Evolutionary conservation across 108 stramenopile species (phyloP), one percentile per base, ranked within the genome.

Genomic region (Mayamaea pseudoterrestris): DNA sequence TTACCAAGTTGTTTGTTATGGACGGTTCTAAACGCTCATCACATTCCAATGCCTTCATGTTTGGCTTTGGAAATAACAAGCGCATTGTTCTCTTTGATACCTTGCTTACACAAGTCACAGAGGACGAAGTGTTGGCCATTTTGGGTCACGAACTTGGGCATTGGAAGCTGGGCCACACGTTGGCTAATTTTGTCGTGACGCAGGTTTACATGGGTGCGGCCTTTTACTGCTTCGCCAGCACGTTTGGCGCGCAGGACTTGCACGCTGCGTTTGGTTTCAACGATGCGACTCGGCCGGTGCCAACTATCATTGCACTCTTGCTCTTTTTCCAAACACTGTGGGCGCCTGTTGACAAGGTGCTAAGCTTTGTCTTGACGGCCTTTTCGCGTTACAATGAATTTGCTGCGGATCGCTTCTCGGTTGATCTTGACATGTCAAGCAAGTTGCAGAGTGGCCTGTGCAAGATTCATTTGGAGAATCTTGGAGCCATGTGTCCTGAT

Each of bases 11-110:
- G 28, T 98, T 89, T 63, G 84, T 90, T 14, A 95, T 98, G 73
- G 98, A 99, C 61, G 98, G 98, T 36, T 90, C 87, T 27, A 90
- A 90, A 68, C 80, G 98, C 18, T 89, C 85, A 5, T 72, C 80
- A 49, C 98, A 99, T 78, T 88, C 84, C 55, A 99, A 99, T 71
- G 98, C 98, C 6, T 99, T 95, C 71, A 94, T 99, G 83, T 97
- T 93, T 77, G 97, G 97, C 16, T 94, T 96, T 57, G 82, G 90
- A 50, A 89, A 80, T 69, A 93, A 93, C 75, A 96, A 98, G 73
- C 80, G 98, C 35, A 98, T 99, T 61, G 65, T 98, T 12, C 67
- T 97, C n/a, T 99, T 93, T 57, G 98, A 99, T 65, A 99, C 96
- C 20, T 72, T 99, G 14, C 60, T 99, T 58, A 68, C 80, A 24